A percentile compares a stretch with the other conserved stretches of the same genome.
These are phyloP conservation scores for Calocera cornea DNA, from an alignment of 768 basidiomycete species.

Conservation along the genomic window DNA sequence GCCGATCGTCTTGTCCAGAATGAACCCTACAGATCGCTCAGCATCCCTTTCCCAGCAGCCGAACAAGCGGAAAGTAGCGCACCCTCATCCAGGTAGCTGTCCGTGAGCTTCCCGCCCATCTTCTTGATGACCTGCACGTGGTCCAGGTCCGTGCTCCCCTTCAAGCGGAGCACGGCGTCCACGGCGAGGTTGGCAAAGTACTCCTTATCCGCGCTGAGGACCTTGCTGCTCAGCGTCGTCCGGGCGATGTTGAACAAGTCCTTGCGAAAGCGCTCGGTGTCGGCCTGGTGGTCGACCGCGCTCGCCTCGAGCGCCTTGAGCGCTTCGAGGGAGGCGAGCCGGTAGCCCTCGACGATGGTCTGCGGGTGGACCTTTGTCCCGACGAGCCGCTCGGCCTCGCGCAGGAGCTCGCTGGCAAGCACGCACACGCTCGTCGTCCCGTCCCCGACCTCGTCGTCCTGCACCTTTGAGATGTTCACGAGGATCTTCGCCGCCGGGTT, in stretches of 20 bases:
- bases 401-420: conserved; percentile 73
- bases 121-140: conserved; percentile 99
- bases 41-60: background rate
- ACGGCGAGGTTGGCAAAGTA: conserved; percentile 98
- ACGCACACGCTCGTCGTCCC: conserved; percentile 89
- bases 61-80: conserved; percentile 9
- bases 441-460: conserved; percentile 98
- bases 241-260: conserved; percentile 94
- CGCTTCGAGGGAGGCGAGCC: conserved; percentile 78
- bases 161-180: conserved; percentile 84
- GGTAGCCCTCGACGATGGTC: conserved; percentile 92
- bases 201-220: conserved; percentile 89
- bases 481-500: conserved; percentile 98
- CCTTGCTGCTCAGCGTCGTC: conserved; percentile 92
- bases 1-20: conserved; percentile 89
- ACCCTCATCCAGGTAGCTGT: conserved; percentile 97
- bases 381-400: conserved; percentile 93
- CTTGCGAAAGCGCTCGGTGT: conserved; percentile 61
- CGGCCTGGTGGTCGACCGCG: conserved; percentile 71
- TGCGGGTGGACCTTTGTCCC: conserved; percentile 90
- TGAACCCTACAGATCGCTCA: conserved; percentile 53
- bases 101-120: conserved; percentile 95
- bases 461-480: conserved; percentile 99
- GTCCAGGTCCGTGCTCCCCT: conserved; percentile 93
- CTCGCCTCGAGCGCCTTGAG: conserved; percentile 70